Percentiles rank a stretch among this genome's conserved stretches.
Conservation (phyloP, 176 grass and related monocot genomes). For the Hyparrhenia diplandra region DNA sequence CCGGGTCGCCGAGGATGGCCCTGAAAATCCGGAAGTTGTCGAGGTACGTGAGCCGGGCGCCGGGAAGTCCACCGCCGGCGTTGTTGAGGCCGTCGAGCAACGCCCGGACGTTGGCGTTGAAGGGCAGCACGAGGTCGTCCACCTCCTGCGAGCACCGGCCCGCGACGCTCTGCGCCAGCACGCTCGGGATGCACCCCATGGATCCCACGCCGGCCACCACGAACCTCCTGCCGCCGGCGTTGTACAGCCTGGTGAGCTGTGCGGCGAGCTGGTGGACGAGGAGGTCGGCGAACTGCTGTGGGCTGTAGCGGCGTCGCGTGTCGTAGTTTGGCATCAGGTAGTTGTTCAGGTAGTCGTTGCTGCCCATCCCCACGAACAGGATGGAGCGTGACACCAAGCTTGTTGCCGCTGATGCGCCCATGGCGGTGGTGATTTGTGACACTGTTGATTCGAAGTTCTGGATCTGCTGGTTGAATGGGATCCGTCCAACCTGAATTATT, state of each 20-base stretch:
- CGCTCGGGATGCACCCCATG: slow-evolving; percentile 55
- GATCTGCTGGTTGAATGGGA: slow-evolving; percentile 61
- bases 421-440: slow-evolving; percentile 3
- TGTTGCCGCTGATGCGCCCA: not conserved
- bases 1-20: slow-evolving; percentile 25
- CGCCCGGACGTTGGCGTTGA: slow-evolving; percentile 32
- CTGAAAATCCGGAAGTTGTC: slow-evolving; percentile 36
- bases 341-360: slow-evolving; percentile 91
- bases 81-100: slow-evolving; percentile 32
- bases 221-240: slow-evolving; percentile 35
- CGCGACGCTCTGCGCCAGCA: slow-evolving; percentile 13
- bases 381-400: slow-evolving; percentile 16
- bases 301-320: slow-evolving; percentile 34
- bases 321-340: slow-evolving; percentile 65
- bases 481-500: slow-evolving; percentile 20
- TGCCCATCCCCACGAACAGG: slow-evolving; percentile 57
- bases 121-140: slow-evolving; percentile 26
- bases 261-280: slow-evolving; percentile 31
- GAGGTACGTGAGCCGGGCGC: slow-evolving; percentile 19
- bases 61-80: not conserved
- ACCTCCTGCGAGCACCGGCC: slow-evolving; percentile 41
- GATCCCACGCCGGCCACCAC: slow-evolving; percentile 40
- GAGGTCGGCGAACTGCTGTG: slow-evolving; percentile 47
- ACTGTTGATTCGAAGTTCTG: slow-evolving; percentile 41
- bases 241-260: slow-evolving; percentile 56